phyloP scores from a whole-genome alignment of 805 yeast genomes.

The Starmerella sirachaensis region DNA sequence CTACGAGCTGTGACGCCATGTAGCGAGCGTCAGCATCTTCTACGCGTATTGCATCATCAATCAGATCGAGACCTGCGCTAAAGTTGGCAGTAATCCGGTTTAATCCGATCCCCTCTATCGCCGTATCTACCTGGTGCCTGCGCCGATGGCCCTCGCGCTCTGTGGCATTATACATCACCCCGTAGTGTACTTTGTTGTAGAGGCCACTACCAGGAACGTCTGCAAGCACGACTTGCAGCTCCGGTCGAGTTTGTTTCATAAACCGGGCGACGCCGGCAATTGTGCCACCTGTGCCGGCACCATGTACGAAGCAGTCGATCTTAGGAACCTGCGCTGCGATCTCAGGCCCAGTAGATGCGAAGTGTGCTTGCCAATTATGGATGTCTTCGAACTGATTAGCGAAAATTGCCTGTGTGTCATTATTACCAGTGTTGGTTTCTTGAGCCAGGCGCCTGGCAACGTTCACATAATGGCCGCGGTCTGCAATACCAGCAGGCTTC shows the following conservation, averaged over 20 bases:
- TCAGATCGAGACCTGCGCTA: constrained; percentile 49
- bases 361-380: constrained; percentile 79
- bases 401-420: constrained; percentile 53
- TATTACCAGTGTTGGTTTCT: constrained; percentile 28
- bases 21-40: constrained; percentile 66
- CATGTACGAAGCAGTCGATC: constrained; percentile 70
- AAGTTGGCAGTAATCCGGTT: constrained; percentile 80
- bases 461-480: constrained; percentile 84
- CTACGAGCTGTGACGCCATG: constrained; percentile 78
- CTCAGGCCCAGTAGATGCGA: constrained; percentile 80
- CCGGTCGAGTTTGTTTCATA: constrained; percentile 41
- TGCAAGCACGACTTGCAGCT: constrained; percentile 52
- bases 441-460: constrained; percentile 62
- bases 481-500: constrained; percentile 90
- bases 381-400: constrained; percentile 95
- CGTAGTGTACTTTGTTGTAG: constrained; percentile 68
- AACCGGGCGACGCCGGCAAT: constrained; percentile 80
- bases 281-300: constrained; percentile 97
- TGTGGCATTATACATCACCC: constrained; percentile 83
- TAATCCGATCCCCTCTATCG: constrained; percentile 87
- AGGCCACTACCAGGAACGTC: constrained; percentile 97
- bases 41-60: constrained; percentile 73
- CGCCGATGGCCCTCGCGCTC: constrained; percentile 90
- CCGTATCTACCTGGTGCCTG: constrained; percentile 91
- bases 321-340: constrained; percentile 58